Conservation (phyloP, 306 rosid genomes). For the Phaseolus lunatus region DNA sequence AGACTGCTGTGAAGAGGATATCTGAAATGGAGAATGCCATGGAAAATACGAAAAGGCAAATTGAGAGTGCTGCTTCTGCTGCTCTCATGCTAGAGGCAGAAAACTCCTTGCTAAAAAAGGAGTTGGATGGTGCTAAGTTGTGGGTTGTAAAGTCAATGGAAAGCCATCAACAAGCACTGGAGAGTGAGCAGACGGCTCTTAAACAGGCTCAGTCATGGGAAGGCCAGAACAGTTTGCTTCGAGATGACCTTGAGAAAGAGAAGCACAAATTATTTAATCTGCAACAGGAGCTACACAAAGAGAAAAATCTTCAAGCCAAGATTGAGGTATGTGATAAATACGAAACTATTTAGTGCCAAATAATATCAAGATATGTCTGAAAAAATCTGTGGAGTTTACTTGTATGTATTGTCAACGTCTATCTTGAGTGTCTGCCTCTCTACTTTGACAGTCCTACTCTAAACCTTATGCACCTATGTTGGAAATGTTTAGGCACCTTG, state of each 20-base stretch:
- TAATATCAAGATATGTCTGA: conserved; percentile 15
- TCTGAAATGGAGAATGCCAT: conserved; percentile 66
- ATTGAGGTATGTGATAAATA: conserved; percentile 59
- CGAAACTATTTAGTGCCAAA: conserved; percentile 1
- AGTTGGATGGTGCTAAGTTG: conserved; percentile 53
- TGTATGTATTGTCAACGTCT: conserved; percentile 7
- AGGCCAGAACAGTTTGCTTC: conserved; percentile 51
- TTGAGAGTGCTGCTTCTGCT: conserved; percentile 51
- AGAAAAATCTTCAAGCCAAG: conserved; percentile 48
- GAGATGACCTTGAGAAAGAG: conserved; percentile 59
- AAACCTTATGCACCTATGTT: neutral
- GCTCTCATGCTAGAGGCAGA: conserved; percentile 48
- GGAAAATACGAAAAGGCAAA: conserved; percentile 52
- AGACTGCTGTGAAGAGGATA: conserved; percentile 63
- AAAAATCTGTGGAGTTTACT: conserved; percentile 18
- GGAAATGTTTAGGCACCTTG: conserved; percentile 29
- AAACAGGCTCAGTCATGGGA: conserved; percentile 56
- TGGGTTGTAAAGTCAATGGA: conserved; percentile 50
- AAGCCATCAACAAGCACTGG: conserved; percentile 52
- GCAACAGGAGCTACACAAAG: conserved; percentile 54
- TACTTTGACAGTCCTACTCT: neutral
- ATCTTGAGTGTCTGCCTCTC: conserved; percentile 13
- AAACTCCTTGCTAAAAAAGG: conserved; percentile 55
- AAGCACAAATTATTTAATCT: conserved; percentile 53
- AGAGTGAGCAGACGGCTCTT: conserved; percentile 55